Base-by-base conservation (phyloP, 768 basidiomycete genomes). In the Macrolepiota fuliginosa region DNA sequence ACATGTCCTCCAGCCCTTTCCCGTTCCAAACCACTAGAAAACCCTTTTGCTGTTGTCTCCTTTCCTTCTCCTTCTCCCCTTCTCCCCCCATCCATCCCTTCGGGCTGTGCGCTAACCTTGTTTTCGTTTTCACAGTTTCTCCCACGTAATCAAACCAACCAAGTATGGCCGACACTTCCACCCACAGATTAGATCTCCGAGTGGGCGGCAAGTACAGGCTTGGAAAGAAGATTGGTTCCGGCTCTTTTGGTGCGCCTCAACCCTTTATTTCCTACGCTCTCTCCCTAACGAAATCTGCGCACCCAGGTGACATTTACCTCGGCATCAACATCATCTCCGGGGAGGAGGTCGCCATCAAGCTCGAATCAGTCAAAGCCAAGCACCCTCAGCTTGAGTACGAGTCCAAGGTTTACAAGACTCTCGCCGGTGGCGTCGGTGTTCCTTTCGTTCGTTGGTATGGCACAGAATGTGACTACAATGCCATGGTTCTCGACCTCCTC, bases 341-440 rank as follows among this genome's bases (percentile, higher is more conserved):
- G 25, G 97, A 99, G 74, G 97, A 98, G 74, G 96, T 98, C 63
- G 97, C 95, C 73, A 99, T 99, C 85, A 99, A 99, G 79, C 92
- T 99, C 69, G 97, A 99, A 78, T 98, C 96, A 1, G 94, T 98
- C 76, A 99, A 99, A 77, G 97, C 97, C 67, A 99, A 99, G 77
- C 97, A 99, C 68, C 97, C 97, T n/a, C 97, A 99, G 78, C 90
- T 99, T 70, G 97, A 99, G 76, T 99, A 99, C 72, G 96, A 99
- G 78, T 90, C 89, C 66, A 91, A 92, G 75, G 91, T 92, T 52
- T 91, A 90, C 79, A 98, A 98, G 87, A 94, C 94, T n/a, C 87
- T 99, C 54, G 96, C 97, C 19, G 97, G 97, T 60, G 97, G 97
- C 66, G 97, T 99, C 61, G 97, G 97, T 56, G 95, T 99, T 11